phyloP scores from a whole-genome alignment of 768 basidiomycete species.

The Cubamyces sp. region DNA sequence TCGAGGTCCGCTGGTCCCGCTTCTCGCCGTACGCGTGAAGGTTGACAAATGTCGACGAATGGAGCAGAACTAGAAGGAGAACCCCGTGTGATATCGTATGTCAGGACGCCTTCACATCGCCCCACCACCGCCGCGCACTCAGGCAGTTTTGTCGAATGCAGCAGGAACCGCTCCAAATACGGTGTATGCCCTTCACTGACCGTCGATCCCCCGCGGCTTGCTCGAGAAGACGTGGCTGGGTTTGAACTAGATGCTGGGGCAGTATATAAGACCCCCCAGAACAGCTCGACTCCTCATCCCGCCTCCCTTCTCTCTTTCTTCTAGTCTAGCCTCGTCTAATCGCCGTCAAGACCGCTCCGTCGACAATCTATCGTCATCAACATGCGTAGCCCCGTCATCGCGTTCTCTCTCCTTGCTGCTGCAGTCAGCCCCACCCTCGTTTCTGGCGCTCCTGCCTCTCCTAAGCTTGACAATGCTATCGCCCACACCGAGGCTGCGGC shows the following conservation, averaged over 20 bases:
- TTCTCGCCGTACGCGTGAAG: too few relatives aligned
- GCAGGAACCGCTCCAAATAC: constrained; percentile 7
- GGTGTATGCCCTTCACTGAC: constrained; percentile 15
- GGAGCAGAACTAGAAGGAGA: too few relatives aligned
- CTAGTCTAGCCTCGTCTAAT: constrained; percentile 35
- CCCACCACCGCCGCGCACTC: neutral
- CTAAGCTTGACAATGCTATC: constrained; percentile 25
- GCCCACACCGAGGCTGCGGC: constrained; percentile 12
- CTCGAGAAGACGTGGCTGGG: constrained; percentile 34
- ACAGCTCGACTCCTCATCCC: constrained; percentile 10
- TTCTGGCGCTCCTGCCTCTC: constrained; percentile 32
- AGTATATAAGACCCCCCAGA: constrained; percentile 27
- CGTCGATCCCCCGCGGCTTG: constrained; percentile 19
- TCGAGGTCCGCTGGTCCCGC: too few relatives aligned
- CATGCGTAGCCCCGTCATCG: constrained; percentile 39
- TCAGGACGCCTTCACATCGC: neutral
- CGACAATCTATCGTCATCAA: constrained; percentile 25
- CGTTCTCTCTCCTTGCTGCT: constrained; percentile 36
- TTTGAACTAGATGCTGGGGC: constrained; percentile 20
- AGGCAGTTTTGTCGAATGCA: neutral
- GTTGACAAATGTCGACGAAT: too few relatives aligned
- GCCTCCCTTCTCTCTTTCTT: constrained; percentile 26
- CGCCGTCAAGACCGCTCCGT: constrained; percentile 24
- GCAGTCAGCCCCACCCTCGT: constrained; percentile 37
- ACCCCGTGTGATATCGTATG: constrained; percentile 32